These are phyloP conservation scores for Hypoxylon perforatum DNA, from an alignment of 495 filamentous ascomycete species.

Conservation along the genomic window DNA sequence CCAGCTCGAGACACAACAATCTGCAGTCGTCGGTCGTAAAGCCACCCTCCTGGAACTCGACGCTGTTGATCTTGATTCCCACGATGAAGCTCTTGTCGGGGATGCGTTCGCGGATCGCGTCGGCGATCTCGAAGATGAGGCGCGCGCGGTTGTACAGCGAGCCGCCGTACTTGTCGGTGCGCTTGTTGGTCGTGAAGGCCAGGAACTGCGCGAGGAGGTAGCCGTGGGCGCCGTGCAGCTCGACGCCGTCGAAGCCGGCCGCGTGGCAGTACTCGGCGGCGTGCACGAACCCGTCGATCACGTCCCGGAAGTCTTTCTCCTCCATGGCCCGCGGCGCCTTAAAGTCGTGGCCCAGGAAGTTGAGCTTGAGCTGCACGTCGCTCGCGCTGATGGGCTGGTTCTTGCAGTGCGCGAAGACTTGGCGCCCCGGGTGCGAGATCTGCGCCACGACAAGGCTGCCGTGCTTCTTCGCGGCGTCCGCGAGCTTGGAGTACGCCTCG, in stretches of 20 bases:
- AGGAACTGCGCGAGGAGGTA: slow-evolving; percentile 68
- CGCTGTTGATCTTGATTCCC: slow-evolving; percentile 63
- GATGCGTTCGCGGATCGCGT: slow-evolving; percentile 48
- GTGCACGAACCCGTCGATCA: slow-evolving; percentile 51
- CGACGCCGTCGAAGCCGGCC: slow-evolving; percentile 65
- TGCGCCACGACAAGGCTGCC: slow-evolving; percentile 69
- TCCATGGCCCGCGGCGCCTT: slow-evolving; percentile 55
- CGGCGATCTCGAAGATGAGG: slow-evolving; percentile 59
- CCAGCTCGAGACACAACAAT: slow-evolving; percentile 64
- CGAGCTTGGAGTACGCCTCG: slow-evolving; percentile 66
- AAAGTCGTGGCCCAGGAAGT: slow-evolving; percentile 4
- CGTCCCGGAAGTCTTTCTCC: slow-evolving; percentile 56
- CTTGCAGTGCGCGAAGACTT: slow-evolving; percentile 60
- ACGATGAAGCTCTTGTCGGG: slow-evolving; percentile 42
- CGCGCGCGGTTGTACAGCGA: slow-evolving; percentile 61
- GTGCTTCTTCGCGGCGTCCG: slow-evolving; percentile 59
- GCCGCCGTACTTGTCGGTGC: slow-evolving; percentile 65
- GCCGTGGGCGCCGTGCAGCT: slow-evolving; percentile 67
- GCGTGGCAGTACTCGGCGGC: slow-evolving; percentile 51
- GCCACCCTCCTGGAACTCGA: slow-evolving; percentile 70
- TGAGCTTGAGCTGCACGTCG: slow-evolving; percentile 61
- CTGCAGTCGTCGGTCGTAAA: slow-evolving; percentile 67
- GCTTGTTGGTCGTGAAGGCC: slow-evolving; percentile 60
- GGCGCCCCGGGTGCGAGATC: slow-evolving; percentile 68
- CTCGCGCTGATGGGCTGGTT: slow-evolving; percentile 67